phyloP scores from a whole-genome alignment of 345 rosid species.

The Euclidium syriacum region DNA sequence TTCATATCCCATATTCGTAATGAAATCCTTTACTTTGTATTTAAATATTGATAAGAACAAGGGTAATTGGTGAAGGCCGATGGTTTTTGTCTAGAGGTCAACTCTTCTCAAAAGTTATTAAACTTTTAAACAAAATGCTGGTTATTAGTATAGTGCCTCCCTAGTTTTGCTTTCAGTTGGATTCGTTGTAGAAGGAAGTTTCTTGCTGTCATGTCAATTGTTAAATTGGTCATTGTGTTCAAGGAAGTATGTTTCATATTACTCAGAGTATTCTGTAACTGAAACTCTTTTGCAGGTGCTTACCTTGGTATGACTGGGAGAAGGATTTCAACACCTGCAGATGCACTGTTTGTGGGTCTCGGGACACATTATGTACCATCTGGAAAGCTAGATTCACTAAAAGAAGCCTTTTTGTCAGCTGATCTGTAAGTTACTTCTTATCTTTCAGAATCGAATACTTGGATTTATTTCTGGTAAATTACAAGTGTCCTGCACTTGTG shows the following conservation, averaged over 20 bases:
- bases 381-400: conserved; percentile 52
- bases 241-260: not conserved
- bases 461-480: not conserved
- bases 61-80: not conserved
- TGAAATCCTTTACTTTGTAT: not conserved
- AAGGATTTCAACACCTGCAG: conserved; percentile 80
- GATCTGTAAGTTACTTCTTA: conserved; percentile 41
- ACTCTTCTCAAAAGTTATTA: not conserved
- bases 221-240: not conserved
- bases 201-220: not conserved
- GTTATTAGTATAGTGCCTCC: not conserved
- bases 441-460: not conserved
- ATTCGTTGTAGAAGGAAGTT: not conserved
- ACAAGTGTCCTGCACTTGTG: not conserved
- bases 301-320: conserved; percentile 92
- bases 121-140: not conserved
- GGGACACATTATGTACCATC: conserved; percentile 88
- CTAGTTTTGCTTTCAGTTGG: not conserved
- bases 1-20: not conserved
- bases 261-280: not conserved
- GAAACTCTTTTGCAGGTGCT: conserved; percentile 48
- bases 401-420: conserved; percentile 60
- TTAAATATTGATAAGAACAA: not conserved
- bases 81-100: not conserved
- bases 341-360: conserved; percentile 73